Evolutionary conservation across 345 rosid genomes (phyloP).

Genomic region (Ricinus communis): DNA sequence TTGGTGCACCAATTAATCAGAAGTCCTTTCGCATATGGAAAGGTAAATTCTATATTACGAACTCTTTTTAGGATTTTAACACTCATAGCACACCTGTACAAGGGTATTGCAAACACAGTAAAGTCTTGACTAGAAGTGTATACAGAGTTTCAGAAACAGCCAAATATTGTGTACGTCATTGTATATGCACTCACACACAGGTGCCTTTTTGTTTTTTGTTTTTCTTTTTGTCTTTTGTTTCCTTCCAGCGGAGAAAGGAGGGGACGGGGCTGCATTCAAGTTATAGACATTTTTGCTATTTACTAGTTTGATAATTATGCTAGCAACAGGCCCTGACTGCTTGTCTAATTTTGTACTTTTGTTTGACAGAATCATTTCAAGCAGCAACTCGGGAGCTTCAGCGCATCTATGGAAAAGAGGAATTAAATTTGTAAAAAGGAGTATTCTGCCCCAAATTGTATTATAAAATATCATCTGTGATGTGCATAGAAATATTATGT

Average conservation of each 20-base stretch:
- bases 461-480: constrained; percentile 4
- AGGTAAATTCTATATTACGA: constrained; percentile 40
- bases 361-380: constrained; percentile 68
- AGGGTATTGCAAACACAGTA: neutral
- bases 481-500: constrained; percentile 21
- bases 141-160: too few species aligned
- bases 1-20: constrained; percentile 86
- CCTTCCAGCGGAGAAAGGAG: too few species aligned
- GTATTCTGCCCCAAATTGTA: constrained; percentile 4
- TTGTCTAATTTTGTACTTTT: neutral
- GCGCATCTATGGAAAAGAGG: constrained; percentile 83
- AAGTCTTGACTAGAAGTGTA: too few species aligned
- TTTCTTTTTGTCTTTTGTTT: too few species aligned
- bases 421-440: constrained; percentile 38
- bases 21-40: constrained; percentile 92
- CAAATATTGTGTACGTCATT: too few species aligned
- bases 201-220: too few species aligned
- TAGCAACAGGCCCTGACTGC: too few species aligned
- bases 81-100: neutral
- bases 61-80: neutral
- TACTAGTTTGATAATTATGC: too few species aligned
- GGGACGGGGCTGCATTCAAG: too few species aligned
- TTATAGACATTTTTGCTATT: too few species aligned
- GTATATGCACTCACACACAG: too few species aligned
- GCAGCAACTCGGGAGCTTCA: constrained; percentile 93